Base-by-base conservation (phyloP, 2,329 filamentous ascomycete genomes). In the Aurifilum marmelostoma region DNA sequence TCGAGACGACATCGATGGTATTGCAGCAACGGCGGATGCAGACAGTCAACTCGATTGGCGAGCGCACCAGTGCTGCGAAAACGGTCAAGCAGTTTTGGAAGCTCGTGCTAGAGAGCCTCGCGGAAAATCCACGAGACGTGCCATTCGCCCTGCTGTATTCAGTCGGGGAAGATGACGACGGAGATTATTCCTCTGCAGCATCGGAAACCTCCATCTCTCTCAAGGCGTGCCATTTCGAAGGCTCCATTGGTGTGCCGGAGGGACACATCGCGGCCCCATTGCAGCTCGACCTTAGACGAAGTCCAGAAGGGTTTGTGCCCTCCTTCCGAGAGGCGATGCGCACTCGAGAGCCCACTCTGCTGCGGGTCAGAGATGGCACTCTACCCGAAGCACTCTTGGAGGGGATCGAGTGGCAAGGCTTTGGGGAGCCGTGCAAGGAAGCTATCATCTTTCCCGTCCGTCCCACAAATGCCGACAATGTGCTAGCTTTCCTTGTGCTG, bases 401-500 rank as follows among this genome's bases (percentile, higher is more conserved):
- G 43, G 86, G 85, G 3, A 81, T 90, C 50, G 77, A 74, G 3
- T 84, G 82, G 79, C 79, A 85, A 64, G 86, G 87, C 2, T 88
- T 88, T 71, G 84, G 84, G 14, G 84, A 89, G 68, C 79, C 83
- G 2, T 87, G 86, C 64, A 80, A 81, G 3, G 80, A 86, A 27
- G 86, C 88, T 16, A 84, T 89, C 14, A 83, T 90, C 16, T 88
- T 87, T 73, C 88, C 88, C 0, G 87, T 91, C 14, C 86, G 89
- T 67, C 86, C 77, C 3, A 79, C 88, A 0, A 89, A 87, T 0
- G 87, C 75, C 4, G 88, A 90, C 56, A 82, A 80, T 2, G 85
- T 87, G 1, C 78, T 90, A 1, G 88, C 87, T 0, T 90, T 90
- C 73, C 77, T 91, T 1, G 82, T 90, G 4, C 78, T 91, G 68